These are phyloP conservation scores for Phanerochaete carnosa DNA, from an alignment of 768 basidiomycete genomes.

Conservation along the genomic window DNA sequence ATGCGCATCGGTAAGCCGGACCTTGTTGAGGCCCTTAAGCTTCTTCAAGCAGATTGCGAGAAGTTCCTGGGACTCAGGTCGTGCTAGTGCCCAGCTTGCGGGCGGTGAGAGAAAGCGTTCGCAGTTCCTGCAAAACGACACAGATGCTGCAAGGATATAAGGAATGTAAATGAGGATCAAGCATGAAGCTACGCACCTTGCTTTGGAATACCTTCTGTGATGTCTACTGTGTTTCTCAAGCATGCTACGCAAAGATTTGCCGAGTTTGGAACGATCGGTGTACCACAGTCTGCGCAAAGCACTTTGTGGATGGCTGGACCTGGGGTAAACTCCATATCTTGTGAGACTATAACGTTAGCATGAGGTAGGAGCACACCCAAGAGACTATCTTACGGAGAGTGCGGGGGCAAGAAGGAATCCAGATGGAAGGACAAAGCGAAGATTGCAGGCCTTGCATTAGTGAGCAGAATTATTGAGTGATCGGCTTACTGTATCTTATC, in stretches of 20 bases:
- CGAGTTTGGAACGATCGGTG: conserved; percentile 86
- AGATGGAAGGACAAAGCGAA: background rate
- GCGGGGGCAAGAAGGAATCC: background rate
- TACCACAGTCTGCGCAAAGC: conserved; percentile 90
- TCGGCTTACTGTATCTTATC: background rate
- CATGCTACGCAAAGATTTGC: conserved; percentile 91
- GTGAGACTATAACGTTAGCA: background rate
- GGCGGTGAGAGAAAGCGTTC: conserved; percentile 95
- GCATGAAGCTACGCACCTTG: conserved; percentile 54
- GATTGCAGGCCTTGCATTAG: background rate
- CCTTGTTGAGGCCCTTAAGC: conserved; percentile 90
- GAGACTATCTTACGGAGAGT: background rate
- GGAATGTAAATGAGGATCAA: background rate
- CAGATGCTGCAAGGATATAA: conserved; percentile 52
- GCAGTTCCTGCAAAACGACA: conserved; percentile 94
- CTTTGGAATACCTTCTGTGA: conserved; percentile 97
- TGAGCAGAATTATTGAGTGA: background rate
- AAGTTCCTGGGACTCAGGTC: conserved; percentile 89
- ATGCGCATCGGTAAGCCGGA: conserved; percentile 95
- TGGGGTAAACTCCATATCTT: conserved; percentile 73
- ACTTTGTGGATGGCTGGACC: conserved; percentile 76
- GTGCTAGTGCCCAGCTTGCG: conserved; percentile 77
- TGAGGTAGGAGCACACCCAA: no score
- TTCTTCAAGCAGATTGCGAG: conserved; percentile 94
- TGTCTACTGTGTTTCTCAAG: conserved; percentile 89